Evolutionary conservation across 331 rosid genomes (phyloP), one percentile per base, ranked within the genome.

Genomic region (Ulmus americana): DNA sequence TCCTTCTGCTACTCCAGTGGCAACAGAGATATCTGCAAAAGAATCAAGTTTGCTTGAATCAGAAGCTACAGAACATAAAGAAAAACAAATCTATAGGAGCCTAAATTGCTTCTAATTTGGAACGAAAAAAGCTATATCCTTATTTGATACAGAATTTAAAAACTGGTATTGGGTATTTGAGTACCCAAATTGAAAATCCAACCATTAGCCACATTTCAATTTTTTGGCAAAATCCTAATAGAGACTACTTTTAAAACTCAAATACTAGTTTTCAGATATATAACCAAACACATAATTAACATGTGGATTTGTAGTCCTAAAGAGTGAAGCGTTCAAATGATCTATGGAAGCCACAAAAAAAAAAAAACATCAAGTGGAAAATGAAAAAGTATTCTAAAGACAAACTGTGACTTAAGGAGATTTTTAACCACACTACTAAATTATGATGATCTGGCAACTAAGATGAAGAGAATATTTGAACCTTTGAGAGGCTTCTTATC

Each of bases 1-100:
- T 63, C 95, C 98, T 84, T 92, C 98, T n/a, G 98, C 96, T 41
- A 92, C 96, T 68, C 98, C 98, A 1, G 96, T 86, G 13, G 95
- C 98, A 9, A 86, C 50, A 45, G 98, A 89, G 53, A 92, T 92
- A 72, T 88, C 97, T 92, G 94, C 81, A 76, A 28, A 28, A 28
- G 62, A 40, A 63, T 10, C 3, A 43, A 15, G 16, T 64, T 64
- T 16, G 6, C 18, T 6, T 35, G 38, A 11, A 16, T 59, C 42
- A 73, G 43, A 28, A 28, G 35, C 35, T 28, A 28, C 2, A 28
- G 22, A 28, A 28, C 35, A 28, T 2, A 28, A 3, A 28, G 35
- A 28, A 20, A 20, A 20, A 20, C 22, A 20, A 13, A 61, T 7
- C 3, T 28, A 28, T 28, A 28, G 4, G 35, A 28, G 35, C 35